Conservation (phyloP, 305 asterid species). For the Lippia alba region DNA sequence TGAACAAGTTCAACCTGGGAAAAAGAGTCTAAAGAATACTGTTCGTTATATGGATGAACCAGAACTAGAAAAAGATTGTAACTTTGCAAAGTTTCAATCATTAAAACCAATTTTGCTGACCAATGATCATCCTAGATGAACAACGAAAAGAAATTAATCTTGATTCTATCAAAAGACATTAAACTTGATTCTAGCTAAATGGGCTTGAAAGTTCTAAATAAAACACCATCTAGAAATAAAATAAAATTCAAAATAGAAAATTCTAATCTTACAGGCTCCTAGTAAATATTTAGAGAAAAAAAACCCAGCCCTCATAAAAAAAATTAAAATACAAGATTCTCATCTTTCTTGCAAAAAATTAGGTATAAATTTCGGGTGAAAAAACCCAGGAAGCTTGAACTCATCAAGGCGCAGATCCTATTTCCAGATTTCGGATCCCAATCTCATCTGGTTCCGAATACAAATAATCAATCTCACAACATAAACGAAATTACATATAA, state of each 20-base stretch:
- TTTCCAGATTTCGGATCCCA: slow-evolving; percentile 35
- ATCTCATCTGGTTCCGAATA: slow-evolving; percentile 20
- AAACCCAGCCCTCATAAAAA: background rate
- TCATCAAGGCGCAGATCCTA: slow-evolving; percentile 38
- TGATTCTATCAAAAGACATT: slow-evolving; percentile 12
- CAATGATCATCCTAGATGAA: slow-evolving; percentile 27
- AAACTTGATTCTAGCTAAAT: slow-evolving; percentile 14
- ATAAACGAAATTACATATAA: background rate
- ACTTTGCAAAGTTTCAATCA: slow-evolving; percentile 32
- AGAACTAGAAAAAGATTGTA: slow-evolving; percentile 26
- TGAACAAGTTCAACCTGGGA: background rate
- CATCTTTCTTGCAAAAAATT: background rate
- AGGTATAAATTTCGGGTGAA: background rate
- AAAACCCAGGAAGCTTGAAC: background rate
- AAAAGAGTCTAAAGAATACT: background rate
- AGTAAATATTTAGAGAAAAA: too few relatives aligned
- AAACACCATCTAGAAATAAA: slow-evolving; percentile 1
- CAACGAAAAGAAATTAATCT: slow-evolving; percentile 12
- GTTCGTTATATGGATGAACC: background rate
- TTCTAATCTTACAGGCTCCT: too few relatives aligned
- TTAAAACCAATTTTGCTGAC: slow-evolving; percentile 26
- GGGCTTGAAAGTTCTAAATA: background rate
- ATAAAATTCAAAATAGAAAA: background rate
- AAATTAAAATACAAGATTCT: slow-evolving; percentile 3
- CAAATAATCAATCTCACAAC: slow-evolving; percentile 28